Evolutionary conservation across 78 protist genomes (phyloP), one percentile per base, ranked within the genome.

Genomic region (Dictyostelium firmibasis): DNA sequence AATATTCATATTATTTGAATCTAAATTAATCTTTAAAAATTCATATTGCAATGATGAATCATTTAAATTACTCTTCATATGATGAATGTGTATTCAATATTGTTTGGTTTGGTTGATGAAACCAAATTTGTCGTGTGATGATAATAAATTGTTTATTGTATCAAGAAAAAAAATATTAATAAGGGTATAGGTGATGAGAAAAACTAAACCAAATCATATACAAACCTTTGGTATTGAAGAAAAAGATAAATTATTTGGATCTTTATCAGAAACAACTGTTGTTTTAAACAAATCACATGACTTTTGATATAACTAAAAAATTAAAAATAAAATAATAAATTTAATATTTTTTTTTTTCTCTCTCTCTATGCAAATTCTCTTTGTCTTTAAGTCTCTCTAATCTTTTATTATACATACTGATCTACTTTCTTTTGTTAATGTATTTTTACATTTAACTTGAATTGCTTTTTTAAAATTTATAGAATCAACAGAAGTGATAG

Each of bases 171-270:
- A n/a, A n/a, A n/a, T n/a, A n/a, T n/a, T n/a, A n/a, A n/a, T n/a
- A n/a, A n/a, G 4, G 6, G 10, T 1, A 11, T 29, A n/a, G n/a
- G 41, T 25, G 4, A 29, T 70, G 29, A 31, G 35, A 11, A 70
- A 31, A 16, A 10, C 2, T 2, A 27, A 67, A 27, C 16, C n/a
- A 67, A 27, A 67, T 10, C 33, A 70, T 70, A 9, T 70, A 72
- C 29, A 27, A 11, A 72, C 79, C 43, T 78, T 78, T 43, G 84
- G 84, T 44, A 78, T 25, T 78, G 84, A 36, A 35, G 84, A 78
- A 43, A 43, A 78, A n/a, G 84, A 35, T 36, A 38, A 43, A 44
- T 14, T 25, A 43, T n/a, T n/a, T 43, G 43, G 33, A 36, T 75
- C 43, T 36, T 23, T 75, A 75, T 36, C 53, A 11, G 36, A 36